phyloP scores from a whole-genome alignment of 1,284 basidiomycete species.

The Cystobasidium pallidum region DNA sequence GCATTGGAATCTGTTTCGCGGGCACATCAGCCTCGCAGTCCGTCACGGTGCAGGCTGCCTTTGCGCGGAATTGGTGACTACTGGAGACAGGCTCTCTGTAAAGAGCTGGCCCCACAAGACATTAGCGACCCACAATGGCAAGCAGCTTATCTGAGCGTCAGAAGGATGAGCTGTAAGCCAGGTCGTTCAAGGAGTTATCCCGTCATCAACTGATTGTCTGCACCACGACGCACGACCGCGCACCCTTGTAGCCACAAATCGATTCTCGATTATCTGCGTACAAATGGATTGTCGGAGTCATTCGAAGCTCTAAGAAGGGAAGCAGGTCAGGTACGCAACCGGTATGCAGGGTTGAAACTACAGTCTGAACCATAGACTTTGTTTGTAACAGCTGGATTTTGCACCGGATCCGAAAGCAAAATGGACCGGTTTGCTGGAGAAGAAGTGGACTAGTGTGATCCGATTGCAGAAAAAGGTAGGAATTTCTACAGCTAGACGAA shows the following conservation, averaged over 20 bases:
- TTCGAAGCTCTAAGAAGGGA: slow-evolving; percentile 70
- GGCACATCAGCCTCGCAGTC: not conserved
- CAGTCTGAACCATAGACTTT: too few relatives aligned
- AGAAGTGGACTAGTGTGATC: slow-evolving; percentile 94
- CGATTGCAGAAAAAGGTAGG: slow-evolving; percentile 86
- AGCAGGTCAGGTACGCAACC: slow-evolving; percentile 52
- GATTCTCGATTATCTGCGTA: slow-evolving; percentile 78
- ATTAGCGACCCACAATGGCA: slow-evolving; percentile 21
- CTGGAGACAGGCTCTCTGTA: too few relatives aligned
- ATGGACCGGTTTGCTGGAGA: slow-evolving; percentile 80
- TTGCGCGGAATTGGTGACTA: not conserved
- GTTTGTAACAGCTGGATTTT: slow-evolving; percentile 63
- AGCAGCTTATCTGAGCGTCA: slow-evolving; percentile 70
- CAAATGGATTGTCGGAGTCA: slow-evolving; percentile 67
- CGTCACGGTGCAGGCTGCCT: not conserved
- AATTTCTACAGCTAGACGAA: slow-evolving; percentile 7
- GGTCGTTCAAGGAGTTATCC: not conserved
- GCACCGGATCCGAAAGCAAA: slow-evolving; percentile 78
- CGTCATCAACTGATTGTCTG: not conserved
- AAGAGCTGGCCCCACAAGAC: too few relatives aligned
- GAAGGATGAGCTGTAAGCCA: slow-evolving; percentile 76
- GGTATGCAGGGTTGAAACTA: too few relatives aligned
- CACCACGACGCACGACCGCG: not conserved
- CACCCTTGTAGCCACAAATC: slow-evolving; percentile 71
- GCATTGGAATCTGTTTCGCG: not conserved